These are phyloP conservation scores for Pyricularia pennisetigena DNA, from an alignment of 2,329 filamentous ascomycete species.

Conservation along the genomic window DNA sequence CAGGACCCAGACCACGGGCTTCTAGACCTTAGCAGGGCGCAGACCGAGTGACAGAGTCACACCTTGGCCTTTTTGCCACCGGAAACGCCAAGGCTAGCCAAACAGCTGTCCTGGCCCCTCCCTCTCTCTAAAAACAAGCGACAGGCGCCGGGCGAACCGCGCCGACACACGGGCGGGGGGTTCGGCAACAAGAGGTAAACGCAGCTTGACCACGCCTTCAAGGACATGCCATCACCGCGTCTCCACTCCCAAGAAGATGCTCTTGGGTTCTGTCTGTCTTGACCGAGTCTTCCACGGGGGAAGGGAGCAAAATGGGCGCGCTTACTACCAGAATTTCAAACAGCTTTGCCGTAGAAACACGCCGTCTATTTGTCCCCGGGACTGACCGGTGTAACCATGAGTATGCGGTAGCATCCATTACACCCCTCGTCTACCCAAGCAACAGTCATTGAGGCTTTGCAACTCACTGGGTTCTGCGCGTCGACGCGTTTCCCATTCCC, in stretches of 20 bases:
- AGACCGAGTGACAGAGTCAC: neutral
- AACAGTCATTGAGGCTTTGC: neutral
- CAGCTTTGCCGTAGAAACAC: neutral
- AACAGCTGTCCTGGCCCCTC: no score
- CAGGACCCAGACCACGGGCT: neutral
- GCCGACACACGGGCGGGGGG: no score
- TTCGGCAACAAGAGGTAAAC: no score
- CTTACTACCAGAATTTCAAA: neutral
- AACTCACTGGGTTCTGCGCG: neutral
- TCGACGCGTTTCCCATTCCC: neutral
- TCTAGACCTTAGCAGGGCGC: neutral
- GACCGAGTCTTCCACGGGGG: neutral
- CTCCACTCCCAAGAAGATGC: neutral
- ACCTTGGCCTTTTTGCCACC: neutral
- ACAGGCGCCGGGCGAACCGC: no score
- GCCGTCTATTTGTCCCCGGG: no score
- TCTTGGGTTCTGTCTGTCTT: no score
- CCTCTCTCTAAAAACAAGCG: no score
- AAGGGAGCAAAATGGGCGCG: neutral
- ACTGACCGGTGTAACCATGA: no score
- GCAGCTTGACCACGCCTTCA: no score
- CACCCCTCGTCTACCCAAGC: no score
- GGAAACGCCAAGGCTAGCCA: no score
- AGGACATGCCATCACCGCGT: neutral
- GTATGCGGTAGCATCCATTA: no score